phyloP scores from a whole-genome alignment of 2,329 filamentous ascomycete species.

The Cadophora gregata region DNA sequence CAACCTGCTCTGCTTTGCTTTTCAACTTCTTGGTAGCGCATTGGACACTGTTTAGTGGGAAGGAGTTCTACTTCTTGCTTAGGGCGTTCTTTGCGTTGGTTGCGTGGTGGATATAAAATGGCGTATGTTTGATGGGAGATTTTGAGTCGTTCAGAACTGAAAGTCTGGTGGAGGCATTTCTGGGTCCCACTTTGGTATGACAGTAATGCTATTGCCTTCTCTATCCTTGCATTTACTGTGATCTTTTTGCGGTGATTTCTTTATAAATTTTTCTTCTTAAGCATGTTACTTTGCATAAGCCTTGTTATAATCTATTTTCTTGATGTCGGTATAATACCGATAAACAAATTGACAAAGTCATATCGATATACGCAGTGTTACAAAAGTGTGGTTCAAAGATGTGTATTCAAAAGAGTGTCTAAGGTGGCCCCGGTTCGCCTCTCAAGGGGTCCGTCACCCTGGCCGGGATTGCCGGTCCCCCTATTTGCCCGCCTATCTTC shows the following conservation, averaged over 20 bases:
- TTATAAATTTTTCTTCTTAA: no score
- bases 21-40: neutral
- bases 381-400: no score
- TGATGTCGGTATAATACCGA: no score
- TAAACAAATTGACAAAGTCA: no score
- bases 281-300: no score
- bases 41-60: neutral
- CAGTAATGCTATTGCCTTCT: neutral
- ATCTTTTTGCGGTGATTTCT: neutral
- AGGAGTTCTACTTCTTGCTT: neutral
- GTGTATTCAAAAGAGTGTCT: no score
- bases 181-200: neutral
- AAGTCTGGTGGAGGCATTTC: neutral
- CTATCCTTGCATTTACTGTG: neutral
- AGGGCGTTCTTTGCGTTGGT: conserved; percentile 4
- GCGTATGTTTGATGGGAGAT: neutral
- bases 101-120: conserved; percentile 4
- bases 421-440: no score
- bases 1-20: neutral
- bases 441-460: no score
- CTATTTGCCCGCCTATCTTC: no score
- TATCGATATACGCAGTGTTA: no score
- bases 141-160: neutral
- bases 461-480: no score
- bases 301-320: no score